A percentile compares a stretch with the other conserved stretches of the same genome.
phyloP scores from a whole-genome alignment of 2,329 filamentous ascomycete species.

The Metarhizium humberi region DNA sequence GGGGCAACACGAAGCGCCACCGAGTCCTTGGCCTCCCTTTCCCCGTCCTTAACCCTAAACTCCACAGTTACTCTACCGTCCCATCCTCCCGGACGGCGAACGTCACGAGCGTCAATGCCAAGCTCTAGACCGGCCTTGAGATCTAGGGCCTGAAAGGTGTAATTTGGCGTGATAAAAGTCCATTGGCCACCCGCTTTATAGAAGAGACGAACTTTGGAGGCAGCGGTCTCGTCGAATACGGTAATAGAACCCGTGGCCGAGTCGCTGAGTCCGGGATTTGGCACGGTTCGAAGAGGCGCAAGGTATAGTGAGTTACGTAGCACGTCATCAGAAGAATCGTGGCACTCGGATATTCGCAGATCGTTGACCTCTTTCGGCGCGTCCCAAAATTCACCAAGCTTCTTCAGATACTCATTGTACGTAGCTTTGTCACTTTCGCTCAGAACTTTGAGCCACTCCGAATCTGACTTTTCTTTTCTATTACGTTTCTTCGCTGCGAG shows the following conservation, averaged over 20 bases:
- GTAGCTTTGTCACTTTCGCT: too few relatives aligned
- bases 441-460: too few relatives aligned
- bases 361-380: constrained; percentile 7
- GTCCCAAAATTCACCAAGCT: background rate
- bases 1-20: constrained; percentile 27
- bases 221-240: constrained; percentile 2
- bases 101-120: constrained; percentile 14
- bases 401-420: too few relatives aligned
- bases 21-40: constrained; percentile 10
- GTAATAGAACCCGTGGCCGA: constrained; percentile 11
- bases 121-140: constrained; percentile 14
- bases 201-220: constrained; percentile 20
- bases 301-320: constrained; percentile 19
- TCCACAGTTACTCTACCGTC: constrained; percentile 16
- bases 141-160: constrained; percentile 18
- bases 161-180: constrained; percentile 9
- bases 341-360: constrained; percentile 19
- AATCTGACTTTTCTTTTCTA: too few relatives aligned
- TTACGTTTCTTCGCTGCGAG: too few relatives aligned
- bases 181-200: constrained; percentile 12
- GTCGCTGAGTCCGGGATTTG: constrained; percentile 11
- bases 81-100: constrained; percentile 13
- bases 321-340: constrained; percentile 25
- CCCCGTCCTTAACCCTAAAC: constrained; percentile 19
- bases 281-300: constrained; percentile 22